Base-by-base conservation (phyloP, 2,329 filamentous ascomycete genomes). In the Corinectria fuckeliana region DNA sequence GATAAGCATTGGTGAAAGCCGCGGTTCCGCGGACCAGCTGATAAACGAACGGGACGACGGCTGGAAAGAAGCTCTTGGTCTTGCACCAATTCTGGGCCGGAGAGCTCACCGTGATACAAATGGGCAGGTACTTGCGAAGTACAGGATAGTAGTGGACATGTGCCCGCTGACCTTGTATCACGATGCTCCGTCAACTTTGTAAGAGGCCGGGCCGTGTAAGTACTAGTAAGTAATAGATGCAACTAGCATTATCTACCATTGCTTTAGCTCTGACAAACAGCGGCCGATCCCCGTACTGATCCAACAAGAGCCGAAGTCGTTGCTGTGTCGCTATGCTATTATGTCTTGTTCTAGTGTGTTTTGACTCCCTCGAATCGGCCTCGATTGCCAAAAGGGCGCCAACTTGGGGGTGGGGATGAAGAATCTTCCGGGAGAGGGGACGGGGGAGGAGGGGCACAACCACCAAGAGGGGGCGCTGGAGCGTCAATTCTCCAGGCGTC, bases 401-500 rank as follows among this genome's bases (percentile, higher is more conserved):
- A 45, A 47, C 18, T 57, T 52, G 34, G 34, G 44, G 44, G 52
- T 55, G 52, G 52, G 34, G 52, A 55, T 20, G 23, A 25, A 16
- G 34, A 28, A 38, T 3, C 13, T 56, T 58, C 57, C 58, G 62
- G 64, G 66, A 60, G 53, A 57, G 55, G 50, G 50, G 54, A 23
- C n/a, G 63, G 61, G 63, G 67, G 60, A 50, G 53, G 56, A 52
- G 47, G 49, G 34, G 21, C 41, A 34, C 28, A 25, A 41, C 32
- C 30, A 23, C 48, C 48, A 48, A 32, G n/a, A 16, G 25, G 50
- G 57, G 61, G 57, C 56, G 59, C 58, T 66, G 68, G 68, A 65
- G 50, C 50, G 62, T 55, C 55, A 58, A 70, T 70, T 70, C 68
- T 70, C 68, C 68, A 68, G 39, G 30, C 28, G 25, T n/a, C 55